Evolutionary conservation across 345 rosid species (phyloP).

Genomic region (Eucalyptus globulus): DNA sequence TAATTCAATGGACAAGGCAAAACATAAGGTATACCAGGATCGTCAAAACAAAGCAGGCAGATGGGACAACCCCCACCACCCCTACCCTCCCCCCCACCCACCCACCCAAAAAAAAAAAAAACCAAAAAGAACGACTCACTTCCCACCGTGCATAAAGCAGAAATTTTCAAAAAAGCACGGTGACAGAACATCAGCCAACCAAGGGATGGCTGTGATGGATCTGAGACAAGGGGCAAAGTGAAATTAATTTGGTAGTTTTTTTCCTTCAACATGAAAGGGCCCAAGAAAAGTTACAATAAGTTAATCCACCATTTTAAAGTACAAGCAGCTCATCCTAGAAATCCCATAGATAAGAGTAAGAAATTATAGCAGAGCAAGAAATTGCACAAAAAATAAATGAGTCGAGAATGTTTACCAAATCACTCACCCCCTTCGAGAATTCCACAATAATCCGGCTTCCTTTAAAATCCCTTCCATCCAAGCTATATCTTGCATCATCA

Average conservation of each 20-base stretch:
- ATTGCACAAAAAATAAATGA: neutral
- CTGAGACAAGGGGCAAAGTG: neutral
- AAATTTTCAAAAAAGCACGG: neutral
- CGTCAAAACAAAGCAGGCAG: neutral
- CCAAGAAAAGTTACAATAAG: neutral
- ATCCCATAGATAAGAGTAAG: neutral
- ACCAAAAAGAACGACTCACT: neutral
- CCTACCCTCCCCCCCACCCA: neutral
- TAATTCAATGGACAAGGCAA: neutral
- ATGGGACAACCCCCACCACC: neutral
- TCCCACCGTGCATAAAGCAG: neutral
- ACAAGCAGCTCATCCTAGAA: neutral
- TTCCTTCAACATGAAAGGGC: neutral
- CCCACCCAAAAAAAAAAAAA: no score
- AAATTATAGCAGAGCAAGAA: neutral
- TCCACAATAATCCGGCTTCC: constrained; percentile 92
- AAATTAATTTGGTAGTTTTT: neutral
- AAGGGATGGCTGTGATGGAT: neutral
- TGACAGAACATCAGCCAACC: neutral
- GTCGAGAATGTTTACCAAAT: neutral
- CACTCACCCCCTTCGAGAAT: constrained; percentile 74
- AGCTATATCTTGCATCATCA: constrained; percentile 77
- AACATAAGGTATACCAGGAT: neutral
- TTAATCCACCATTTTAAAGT: neutral
- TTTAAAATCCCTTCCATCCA: constrained; percentile 74